Conservation (phyloP, 139 green algal species). For the Micractinium sp. region DNA sequence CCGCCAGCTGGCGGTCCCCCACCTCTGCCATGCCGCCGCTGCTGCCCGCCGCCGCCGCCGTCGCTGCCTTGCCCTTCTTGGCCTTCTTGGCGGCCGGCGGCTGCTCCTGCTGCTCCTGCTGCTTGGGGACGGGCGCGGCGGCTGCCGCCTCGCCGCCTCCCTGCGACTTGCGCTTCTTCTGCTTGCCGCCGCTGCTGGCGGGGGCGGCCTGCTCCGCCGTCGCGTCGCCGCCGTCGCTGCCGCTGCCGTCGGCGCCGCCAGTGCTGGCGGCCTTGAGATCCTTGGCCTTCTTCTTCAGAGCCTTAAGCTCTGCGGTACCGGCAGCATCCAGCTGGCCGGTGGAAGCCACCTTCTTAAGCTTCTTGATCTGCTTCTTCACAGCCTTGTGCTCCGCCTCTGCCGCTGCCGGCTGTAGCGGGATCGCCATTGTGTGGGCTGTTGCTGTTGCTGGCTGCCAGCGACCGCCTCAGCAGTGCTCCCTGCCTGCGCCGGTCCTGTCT, state of each 20-base stretch:
- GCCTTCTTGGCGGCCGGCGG: constrained; percentile 25
- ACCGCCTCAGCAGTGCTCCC: background rate
- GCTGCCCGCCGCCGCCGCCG: background rate
- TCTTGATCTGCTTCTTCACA: constrained; percentile 31
- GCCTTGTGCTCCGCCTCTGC: constrained; percentile 19
- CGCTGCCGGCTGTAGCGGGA: background rate
- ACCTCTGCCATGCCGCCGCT: constrained; percentile 55
- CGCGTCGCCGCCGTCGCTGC: constrained; percentile 9
- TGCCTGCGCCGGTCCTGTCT: background rate
- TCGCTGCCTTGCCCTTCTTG: constrained; percentile 42
- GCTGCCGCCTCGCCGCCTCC: background rate
- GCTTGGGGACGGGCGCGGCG: background rate
- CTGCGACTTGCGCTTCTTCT: constrained; percentile 38
- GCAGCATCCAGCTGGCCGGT: constrained; percentile 20
- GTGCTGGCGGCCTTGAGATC: constrained; percentile 3
- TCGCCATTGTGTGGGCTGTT: background rate
- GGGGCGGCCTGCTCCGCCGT: background rate
- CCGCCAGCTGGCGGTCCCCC: constrained; percentile 61
- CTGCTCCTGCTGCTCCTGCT: constrained; percentile 3
- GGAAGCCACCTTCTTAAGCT: constrained; percentile 24
- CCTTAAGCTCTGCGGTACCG: constrained; percentile 11
- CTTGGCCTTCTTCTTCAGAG: constrained; percentile 30
- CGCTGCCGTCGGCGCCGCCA: background rate
- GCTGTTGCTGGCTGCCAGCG: background rate
- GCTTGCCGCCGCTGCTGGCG: background rate